Percentiles rank a stretch among this genome's conserved stretches.
phyloP scores from a whole-genome alignment of 75 land plant genomes.

The Pseudotsuga menziesii region DNA sequence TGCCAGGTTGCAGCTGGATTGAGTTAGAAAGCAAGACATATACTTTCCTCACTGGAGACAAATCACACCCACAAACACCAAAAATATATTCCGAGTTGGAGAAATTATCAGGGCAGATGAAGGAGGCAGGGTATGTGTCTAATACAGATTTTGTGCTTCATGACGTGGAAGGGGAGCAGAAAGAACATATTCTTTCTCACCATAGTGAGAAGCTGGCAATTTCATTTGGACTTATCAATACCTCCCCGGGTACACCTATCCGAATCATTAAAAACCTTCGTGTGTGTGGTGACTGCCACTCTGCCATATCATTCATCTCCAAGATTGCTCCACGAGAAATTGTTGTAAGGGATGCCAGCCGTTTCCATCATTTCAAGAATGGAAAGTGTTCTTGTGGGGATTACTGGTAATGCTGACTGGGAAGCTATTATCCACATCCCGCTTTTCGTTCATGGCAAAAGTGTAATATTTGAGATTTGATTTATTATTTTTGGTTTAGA shows the following conservation, averaged over 20 bases:
- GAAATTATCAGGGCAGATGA: not conserved
- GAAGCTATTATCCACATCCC: too few species aligned
- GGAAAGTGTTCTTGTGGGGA: not conserved
- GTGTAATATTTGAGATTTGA: too few species aligned
- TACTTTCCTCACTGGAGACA: not conserved
- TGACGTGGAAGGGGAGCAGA: not conserved
- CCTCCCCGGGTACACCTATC: not conserved
- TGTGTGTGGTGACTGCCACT: not conserved
- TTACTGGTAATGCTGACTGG: not conserved
- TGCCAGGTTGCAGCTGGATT: not conserved
- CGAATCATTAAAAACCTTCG: not conserved
- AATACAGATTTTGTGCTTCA: not conserved
- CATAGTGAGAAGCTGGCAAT: slow-evolving; percentile 2
- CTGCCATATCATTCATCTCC: not conserved
- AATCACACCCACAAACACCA: not conserved
- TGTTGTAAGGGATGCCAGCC: not conserved
- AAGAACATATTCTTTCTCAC: not conserved
- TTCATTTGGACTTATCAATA: not conserved
- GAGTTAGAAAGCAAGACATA: not conserved
- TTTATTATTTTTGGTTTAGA: too few species aligned
- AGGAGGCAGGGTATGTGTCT: not conserved
- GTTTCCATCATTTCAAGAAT: not conserved
- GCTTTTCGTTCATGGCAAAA: too few species aligned
- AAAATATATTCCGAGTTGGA: not conserved
- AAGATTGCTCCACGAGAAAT: not conserved